Evolutionary conservation across 345 rosid genomes (phyloP).

Genomic region (Euphorbia tirucalli): DNA sequence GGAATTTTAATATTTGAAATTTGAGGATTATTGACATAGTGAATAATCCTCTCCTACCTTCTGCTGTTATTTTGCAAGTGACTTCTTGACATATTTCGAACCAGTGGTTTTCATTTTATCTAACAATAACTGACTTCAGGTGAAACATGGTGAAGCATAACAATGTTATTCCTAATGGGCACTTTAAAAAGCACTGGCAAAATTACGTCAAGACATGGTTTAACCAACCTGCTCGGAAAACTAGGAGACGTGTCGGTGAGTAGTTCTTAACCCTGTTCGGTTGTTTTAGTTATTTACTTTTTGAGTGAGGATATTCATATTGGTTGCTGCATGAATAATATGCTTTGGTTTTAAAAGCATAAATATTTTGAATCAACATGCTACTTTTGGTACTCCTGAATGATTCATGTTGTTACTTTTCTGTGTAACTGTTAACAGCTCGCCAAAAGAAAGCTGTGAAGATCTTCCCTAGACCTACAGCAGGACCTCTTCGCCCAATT

Average conservation of each 20-base stretch:
- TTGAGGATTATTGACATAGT: background rate
- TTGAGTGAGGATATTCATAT: background rate
- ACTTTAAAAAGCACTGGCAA: slow-evolving; percentile 65
- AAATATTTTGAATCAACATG: no score
- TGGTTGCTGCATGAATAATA: background rate
- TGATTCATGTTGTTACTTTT: background rate
- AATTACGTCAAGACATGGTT: slow-evolving; percentile 88
- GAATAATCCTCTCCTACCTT: background rate
- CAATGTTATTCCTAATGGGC: slow-evolving; percentile 35
- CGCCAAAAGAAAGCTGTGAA: slow-evolving; percentile 38
- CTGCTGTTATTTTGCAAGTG: background rate
- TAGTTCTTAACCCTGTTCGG: background rate
- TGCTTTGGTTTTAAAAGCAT: no score
- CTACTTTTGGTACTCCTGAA: background rate
- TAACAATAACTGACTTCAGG: slow-evolving; percentile 19
- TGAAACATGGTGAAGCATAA: slow-evolving; percentile 68
- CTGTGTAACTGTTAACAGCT: slow-evolving; percentile 13
- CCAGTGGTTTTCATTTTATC: background rate
- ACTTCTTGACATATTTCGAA: background rate
- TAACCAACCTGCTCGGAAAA: slow-evolving; percentile 82
- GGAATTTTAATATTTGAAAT: background rate
- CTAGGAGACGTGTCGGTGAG: slow-evolving; percentile 52
- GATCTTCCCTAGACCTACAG: slow-evolving; percentile 42
- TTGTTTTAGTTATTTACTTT: background rate
- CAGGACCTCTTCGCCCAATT: slow-evolving; percentile 53